Conservation (phyloP, 176 grass and related monocot genomes). For the Alloteropsis semialata region DNA sequence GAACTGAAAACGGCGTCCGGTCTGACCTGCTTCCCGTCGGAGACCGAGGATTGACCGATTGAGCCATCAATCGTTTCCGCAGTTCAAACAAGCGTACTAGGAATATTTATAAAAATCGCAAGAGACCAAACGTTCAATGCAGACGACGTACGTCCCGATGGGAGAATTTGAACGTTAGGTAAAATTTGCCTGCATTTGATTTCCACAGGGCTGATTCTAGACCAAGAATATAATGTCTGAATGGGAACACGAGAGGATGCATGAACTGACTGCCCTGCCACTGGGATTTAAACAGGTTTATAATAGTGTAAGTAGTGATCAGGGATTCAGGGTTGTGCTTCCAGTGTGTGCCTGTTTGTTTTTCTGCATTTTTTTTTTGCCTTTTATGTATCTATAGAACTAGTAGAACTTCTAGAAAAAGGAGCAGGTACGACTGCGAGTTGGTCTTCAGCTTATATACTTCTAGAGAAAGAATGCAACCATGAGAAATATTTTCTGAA, state of each 20-base stretch:
- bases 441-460: neutral
- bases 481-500: neutral
- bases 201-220: conserved; percentile 19
- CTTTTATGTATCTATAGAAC: too few relatives aligned
- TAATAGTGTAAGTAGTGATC: neutral
- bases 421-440: neutral
- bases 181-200: conserved; percentile 15
- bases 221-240: neutral
- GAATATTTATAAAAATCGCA: neutral
- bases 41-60: conserved; percentile 29
- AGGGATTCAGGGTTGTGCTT: neutral
- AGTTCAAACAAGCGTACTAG: neutral
- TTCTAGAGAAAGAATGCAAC: conserved; percentile 9
- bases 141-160: neutral
- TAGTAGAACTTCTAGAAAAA: conserved; percentile 7
- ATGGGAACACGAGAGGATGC: neutral
- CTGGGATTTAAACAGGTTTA: neutral
- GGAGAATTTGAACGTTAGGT: conserved; percentile 18
- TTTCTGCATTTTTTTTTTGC: neutral
- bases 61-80: neutral
- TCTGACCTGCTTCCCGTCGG: conserved; percentile 31
- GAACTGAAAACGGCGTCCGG: neutral
- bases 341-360: neutral
- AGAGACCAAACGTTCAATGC: neutral
- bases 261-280: neutral